Base-by-base conservation (phyloP, 371 early-diverging fungal species). In the Zancudomyces culisetae region DNA sequence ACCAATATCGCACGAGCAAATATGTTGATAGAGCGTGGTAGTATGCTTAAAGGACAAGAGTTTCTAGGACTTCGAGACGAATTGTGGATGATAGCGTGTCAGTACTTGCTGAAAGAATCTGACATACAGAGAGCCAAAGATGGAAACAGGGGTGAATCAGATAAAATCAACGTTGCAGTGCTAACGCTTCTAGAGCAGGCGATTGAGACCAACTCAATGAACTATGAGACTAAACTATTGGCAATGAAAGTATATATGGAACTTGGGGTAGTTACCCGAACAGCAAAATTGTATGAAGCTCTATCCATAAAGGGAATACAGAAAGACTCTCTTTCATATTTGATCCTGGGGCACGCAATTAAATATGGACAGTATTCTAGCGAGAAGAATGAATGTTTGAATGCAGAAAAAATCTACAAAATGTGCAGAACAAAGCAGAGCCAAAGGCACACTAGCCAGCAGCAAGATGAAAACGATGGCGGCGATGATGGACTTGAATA, bases 301-400 rank as follows among this genome's bases (percentile, higher is more conserved):
- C 75, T 94, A 73, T 81, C 82, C 53, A 79, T 91, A 62, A 91
- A 91, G 65, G 80, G 90, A 56, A 76, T 91, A 26, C 87, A 90
- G 64, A 71, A 75, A 43, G 94, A 94, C 60, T 87, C 94, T 0
- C 68, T 90, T 60, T 77, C 78, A 70, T 80, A 72, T 61, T 59
- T 55, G 26, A 73, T 83, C 41, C 70, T 75, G 10, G 83, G 81
- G 51, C 78, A 81, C 8, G 71, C 74, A 23, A 71, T 72, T 28
- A 58, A 71, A 1, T 68, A 80, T 39, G 83, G 79, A 3, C 70
- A 71, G 39, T 58, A 59, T 24, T 63, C 73, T 43, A 57, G 67
- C 18, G 73, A 84, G 0, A 68, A 76, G 27, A 63, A 70, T n/a
- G 48, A 70, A 0, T 63, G 79, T 42, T 61, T 70, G 43, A 71